Evolutionary conservation across 179 eudicot genomes (phyloP).

Genomic region (Beta lomatogona): DNA sequence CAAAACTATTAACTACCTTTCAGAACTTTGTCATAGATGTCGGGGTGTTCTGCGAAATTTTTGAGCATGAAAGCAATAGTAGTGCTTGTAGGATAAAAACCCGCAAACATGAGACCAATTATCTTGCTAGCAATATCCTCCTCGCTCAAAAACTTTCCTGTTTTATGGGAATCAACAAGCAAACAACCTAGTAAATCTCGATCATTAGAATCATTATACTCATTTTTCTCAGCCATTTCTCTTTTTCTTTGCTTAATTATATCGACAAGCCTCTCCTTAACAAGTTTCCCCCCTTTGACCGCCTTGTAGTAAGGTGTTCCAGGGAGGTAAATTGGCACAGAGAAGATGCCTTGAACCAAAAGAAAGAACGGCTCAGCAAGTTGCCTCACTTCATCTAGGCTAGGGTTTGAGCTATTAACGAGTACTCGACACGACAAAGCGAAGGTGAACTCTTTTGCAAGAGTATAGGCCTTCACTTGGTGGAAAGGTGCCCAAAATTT

Average conservation of each 20-base stretch:
- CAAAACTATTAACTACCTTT: constrained; percentile 13
- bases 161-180: not conserved
- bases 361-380: constrained; percentile 20
- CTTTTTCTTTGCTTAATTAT: constrained; percentile 17
- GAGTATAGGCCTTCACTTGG: constrained; percentile 11
- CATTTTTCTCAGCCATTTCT: not conserved
- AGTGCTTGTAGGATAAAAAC: constrained; percentile 16
- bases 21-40: constrained; percentile 14
- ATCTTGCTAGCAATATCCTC: constrained; percentile 25
- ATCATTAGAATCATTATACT: not conserved
- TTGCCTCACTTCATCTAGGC: not conserved
- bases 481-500: constrained; percentile 7
- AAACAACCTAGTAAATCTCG: constrained; percentile 15
- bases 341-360: constrained; percentile 13
- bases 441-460: constrained; percentile 23
- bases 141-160: not conserved
- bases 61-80: constrained; percentile 22
- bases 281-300: constrained; percentile 16
- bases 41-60: constrained; percentile 12
- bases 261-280: constrained; percentile 10
- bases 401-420: not conserved
- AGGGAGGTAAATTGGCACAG: constrained; percentile 21
- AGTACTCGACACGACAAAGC: constrained; percentile 16
- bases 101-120: constrained; percentile 22
- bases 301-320: constrained; percentile 26